A percentile compares a stretch with the other conserved stretches of the same genome.
phyloP scores from a whole-genome alignment of 352 stramenopile species.

The Globisporangium nunn region DNA sequence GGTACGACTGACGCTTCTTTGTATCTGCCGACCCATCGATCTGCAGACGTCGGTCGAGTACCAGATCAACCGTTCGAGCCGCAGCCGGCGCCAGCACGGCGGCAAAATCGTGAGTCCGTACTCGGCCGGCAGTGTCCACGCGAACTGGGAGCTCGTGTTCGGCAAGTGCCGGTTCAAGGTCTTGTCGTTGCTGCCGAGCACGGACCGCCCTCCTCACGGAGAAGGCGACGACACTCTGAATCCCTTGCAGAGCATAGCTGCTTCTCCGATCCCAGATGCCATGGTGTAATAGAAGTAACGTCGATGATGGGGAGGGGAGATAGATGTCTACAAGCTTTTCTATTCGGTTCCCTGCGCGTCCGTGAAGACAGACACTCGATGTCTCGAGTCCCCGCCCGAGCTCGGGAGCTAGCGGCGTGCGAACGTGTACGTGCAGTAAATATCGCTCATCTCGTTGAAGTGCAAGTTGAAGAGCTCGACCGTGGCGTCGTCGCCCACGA shows the following conservation, averaged over 20 bases:
- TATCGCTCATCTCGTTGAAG: conserved; percentile 88
- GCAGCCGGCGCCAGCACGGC: conserved; percentile 37
- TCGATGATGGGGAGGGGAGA: no score
- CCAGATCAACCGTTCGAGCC: conserved; percentile 67
- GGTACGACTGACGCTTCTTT: background rate
- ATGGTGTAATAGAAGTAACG: conserved; percentile 1
- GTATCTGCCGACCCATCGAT: conserved; percentile 1
- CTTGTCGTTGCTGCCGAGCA: conserved; percentile 51
- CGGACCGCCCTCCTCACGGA: conserved; percentile 17
- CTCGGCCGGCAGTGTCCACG: conserved; percentile 45
- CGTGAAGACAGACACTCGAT: no score
- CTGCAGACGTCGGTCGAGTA: conserved; percentile 71
- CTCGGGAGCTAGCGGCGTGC: conserved; percentile 19
- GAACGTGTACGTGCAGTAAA: conserved; percentile 86
- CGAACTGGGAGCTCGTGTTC: conserved; percentile 79
- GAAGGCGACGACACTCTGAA: conserved; percentile 4
- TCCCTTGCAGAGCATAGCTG: background rate
- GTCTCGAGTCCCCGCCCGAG: no score
- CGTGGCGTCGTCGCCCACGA: conserved; percentile 56
- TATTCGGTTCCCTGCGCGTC: background rate
- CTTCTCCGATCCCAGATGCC: background rate
- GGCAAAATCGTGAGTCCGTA: conserved; percentile 59
- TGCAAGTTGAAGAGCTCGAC: conserved; percentile 78
- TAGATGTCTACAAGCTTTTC: background rate
- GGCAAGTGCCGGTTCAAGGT: conserved; percentile 54